phyloP scores from a whole-genome alignment of 305 asterid species.

The Fraxinus greggii region DNA sequence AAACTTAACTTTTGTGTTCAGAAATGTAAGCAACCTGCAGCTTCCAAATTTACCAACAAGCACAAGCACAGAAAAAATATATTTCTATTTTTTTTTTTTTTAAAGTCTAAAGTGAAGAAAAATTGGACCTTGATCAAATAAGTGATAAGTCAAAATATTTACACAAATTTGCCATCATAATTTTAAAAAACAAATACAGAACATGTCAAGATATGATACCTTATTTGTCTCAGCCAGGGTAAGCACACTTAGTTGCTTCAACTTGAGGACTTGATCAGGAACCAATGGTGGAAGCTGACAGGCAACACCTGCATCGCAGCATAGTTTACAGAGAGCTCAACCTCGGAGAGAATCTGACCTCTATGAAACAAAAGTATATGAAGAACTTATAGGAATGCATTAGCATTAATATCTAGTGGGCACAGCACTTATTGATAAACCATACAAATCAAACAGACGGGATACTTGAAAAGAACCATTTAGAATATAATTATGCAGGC shows the following conservation, averaged over 20 bases:
- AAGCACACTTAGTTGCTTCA: slow-evolving; percentile 95
- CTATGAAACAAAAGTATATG: neutral
- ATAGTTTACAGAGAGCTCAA: slow-evolving; percentile 1
- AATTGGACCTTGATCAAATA: slow-evolving; percentile 5
- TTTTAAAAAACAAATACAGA: neutral
- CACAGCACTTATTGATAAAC: neutral
- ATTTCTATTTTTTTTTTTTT: neutral
- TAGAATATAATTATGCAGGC: neutral
- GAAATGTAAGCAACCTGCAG: slow-evolving; percentile 9
- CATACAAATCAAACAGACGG: neutral
- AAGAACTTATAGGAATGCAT: slow-evolving; percentile 1
- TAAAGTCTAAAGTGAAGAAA: neutral
- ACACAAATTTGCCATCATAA: slow-evolving; percentile 5
- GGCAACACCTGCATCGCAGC: slow-evolving; percentile 50
- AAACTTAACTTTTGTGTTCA: neutral
- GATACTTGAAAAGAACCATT: neutral
- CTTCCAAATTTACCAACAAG: neutral
- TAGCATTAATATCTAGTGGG: slow-evolving; percentile 9
- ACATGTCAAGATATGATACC: slow-evolving; percentile 42
- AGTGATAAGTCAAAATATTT: neutral
- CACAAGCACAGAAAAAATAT: neutral
- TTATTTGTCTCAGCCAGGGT: slow-evolving; percentile 93
- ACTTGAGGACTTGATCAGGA: slow-evolving; percentile 85
- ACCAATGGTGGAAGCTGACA: slow-evolving; percentile 65
- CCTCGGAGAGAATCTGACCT: slow-evolving; percentile 8